Percentiles rank a stretch among this genome's conserved stretches.
phyloP scores from a whole-genome alignment of 164 flowering plant genomes.

The Umbellularia californica region DNA sequence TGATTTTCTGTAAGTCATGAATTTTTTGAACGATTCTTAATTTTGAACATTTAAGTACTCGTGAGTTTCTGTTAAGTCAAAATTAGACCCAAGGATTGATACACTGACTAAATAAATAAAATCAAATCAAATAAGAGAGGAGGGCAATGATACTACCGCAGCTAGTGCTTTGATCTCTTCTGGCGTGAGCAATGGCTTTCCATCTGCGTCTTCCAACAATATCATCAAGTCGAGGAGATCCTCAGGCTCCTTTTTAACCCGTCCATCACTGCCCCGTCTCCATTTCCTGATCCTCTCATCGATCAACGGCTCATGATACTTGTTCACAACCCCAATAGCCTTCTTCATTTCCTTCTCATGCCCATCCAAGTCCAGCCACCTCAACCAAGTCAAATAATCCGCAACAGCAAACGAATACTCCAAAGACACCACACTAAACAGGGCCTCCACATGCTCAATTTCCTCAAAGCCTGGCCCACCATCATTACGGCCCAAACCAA shows the following conservation, averaged over 20 bases:
- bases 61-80: no score
- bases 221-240: constrained; percentile 32
- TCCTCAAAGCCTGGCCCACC: constrained; percentile 29
- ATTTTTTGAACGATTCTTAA: no score
- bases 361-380: constrained; percentile 38
- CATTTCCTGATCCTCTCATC: constrained; percentile 28
- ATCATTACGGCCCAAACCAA: constrained; percentile 20
- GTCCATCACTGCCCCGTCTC: constrained; percentile 8
- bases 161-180: constrained; percentile 33
- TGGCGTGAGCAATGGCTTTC: constrained; percentile 22
- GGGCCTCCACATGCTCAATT: constrained; percentile 21
- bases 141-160: constrained; percentile 14
- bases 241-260: constrained; percentile 11
- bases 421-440: constrained; percentile 16
- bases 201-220: constrained; percentile 12
- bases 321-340: constrained; percentile 14
- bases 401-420: constrained; percentile 24
- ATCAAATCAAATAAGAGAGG: no score
- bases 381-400: constrained; percentile 29
- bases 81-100: no score
- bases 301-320: constrained; percentile 32
- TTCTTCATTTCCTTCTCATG: constrained; percentile 29
- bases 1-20: no score
- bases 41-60: no score
- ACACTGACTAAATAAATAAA: no score